A percentile compares a stretch with the other conserved stretches of the same genome.
phyloP scores from a whole-genome alignment of 2,329 filamentous ascomycete species.

The Didymella segeticola region DNA sequence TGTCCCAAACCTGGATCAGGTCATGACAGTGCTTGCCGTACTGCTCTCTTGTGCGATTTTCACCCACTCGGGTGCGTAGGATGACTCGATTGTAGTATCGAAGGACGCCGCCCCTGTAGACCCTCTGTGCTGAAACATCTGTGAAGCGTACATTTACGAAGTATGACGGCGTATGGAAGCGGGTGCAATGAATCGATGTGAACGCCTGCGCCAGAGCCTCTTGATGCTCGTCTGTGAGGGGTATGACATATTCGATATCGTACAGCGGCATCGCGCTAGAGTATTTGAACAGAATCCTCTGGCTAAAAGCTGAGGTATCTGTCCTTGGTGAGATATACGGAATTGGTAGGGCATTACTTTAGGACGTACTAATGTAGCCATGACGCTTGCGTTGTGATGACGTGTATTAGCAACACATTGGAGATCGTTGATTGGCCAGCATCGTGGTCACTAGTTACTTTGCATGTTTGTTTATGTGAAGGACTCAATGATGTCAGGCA shows the following conservation, averaged over 20 bases:
- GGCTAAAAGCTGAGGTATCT: no score
- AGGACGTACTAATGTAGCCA: no score
- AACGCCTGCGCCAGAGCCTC: slow-evolving; percentile 4
- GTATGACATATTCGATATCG: slow-evolving; percentile 7
- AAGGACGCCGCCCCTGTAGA: slow-evolving; percentile 4
- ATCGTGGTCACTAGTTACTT: no score
- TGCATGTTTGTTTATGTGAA: no score
- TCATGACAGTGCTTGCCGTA: slow-evolving; percentile 8
- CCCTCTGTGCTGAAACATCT: not conserved
- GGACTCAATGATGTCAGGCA: no score
- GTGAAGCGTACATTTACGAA: slow-evolving; percentile 10
- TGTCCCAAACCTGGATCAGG: not conserved
- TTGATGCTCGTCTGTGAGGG: slow-evolving; percentile 1
- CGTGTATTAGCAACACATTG: not conserved
- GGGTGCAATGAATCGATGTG: not conserved
- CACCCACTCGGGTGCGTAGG: slow-evolving; percentile 1
- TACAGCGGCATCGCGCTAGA: slow-evolving; percentile 2
- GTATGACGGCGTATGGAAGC: slow-evolving; percentile 7
- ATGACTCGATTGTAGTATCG: slow-evolving; percentile 4
- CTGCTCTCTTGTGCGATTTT: not conserved
- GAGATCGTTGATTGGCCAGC: not conserved
- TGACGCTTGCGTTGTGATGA: no score
- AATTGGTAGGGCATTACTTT: not conserved
- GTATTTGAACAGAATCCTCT: no score
- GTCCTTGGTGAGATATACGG: not conserved